phyloP scores from a whole-genome alignment of 2,329 filamentous ascomycete genomes.

The Alternaria sp. region DNA sequence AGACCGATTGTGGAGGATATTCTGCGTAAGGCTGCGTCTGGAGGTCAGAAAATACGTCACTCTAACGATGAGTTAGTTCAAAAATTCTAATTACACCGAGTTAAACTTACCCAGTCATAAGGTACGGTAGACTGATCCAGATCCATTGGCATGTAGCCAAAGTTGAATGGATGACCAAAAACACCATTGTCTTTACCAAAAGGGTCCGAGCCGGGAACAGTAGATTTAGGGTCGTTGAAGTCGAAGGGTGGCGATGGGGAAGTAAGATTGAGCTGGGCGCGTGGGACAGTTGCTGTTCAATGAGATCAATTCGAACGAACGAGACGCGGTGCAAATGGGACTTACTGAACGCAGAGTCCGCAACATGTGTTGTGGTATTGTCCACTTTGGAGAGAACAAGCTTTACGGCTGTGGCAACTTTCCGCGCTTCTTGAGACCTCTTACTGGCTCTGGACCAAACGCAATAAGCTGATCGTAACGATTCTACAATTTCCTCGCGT shows the following conservation, averaged over 20 bases:
- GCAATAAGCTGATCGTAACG: constrained; percentile 32
- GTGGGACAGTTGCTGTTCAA: constrained; percentile 7
- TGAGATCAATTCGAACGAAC: background rate
- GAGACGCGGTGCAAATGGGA: background rate
- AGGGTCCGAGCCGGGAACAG: constrained; percentile 4
- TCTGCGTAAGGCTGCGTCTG: constrained; percentile 18
- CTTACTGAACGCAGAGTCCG: constrained; percentile 20
- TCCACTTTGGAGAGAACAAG: constrained; percentile 40
- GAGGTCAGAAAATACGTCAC: constrained; percentile 23
- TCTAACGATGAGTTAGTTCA: constrained; percentile 14
- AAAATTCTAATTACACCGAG: background rate
- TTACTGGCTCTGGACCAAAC: constrained; percentile 39
- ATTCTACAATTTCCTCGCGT: constrained; percentile 36
- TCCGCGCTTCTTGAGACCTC: constrained; percentile 44
- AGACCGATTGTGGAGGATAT: constrained; percentile 3
- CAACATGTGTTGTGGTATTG: constrained; percentile 1
- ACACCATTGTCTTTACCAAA: constrained; percentile 18
- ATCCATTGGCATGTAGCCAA: constrained; percentile 35
- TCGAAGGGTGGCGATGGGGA: constrained; percentile 30
- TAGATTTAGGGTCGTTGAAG: constrained; percentile 14
- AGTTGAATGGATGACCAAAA: constrained; percentile 27
- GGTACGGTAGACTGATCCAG: constrained; percentile 26
- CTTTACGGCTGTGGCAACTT: constrained; percentile 40
- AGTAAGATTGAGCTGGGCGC: constrained; percentile 10
- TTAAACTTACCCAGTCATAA: constrained; percentile 38